Evolutionary conservation across 2,329 filamentous ascomycete genomes (phyloP), one percentile per base, ranked within the genome.

Genomic region (Neoarthrinium moseri): DNA sequence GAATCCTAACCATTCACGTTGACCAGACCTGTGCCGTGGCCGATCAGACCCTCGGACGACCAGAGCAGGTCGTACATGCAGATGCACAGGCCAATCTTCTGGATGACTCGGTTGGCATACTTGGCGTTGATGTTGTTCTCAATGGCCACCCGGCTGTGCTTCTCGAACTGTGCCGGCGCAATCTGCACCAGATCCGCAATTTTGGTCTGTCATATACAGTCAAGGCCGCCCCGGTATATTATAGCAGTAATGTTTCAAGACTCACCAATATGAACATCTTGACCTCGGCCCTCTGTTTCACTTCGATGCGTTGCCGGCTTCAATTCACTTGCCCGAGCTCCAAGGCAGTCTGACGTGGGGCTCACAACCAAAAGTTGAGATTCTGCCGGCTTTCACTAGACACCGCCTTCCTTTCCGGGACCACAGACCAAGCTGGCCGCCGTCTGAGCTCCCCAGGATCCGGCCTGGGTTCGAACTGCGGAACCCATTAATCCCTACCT

Each of bases 121-220:
- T 99, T 99, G 52, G 84, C 79, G 65, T 99, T 97, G 71, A 99
- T 94, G 59, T 94, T 94, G 71, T 99, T 91, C 69, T 96, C 91
- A 52, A 99, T 89, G 1, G 91, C 90, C 52, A 91, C 80, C 24
- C 83, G 80, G 61, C 89, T 95, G 50, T 83, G 77, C 67, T 94
- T 94, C 50, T 84, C 80, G 63, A 97, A 96, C 63, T 96, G 89
- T 59, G 89, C 81, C 2, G 94, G 94, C 24, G 82, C 79, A 70
- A 99, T 95, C 69, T 95, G 89, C 56, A 99, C 90, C 57, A 99
- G 78, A 73, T 99, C 94, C 57, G 91, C 86, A 58, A 99, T 84
- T 56, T 94, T 96, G 34, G 91, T 94, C 94, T 96, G 52, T 43
- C 35, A 32, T 35, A 22, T 11, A 5, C 21, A 33, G 26, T 43